Percentiles rank a stretch among this genome's conserved stretches.
Evolutionary conservation across 2,329 filamentous ascomycete species (phyloP).

Genomic region (Phialemoniopsis sp.): DNA sequence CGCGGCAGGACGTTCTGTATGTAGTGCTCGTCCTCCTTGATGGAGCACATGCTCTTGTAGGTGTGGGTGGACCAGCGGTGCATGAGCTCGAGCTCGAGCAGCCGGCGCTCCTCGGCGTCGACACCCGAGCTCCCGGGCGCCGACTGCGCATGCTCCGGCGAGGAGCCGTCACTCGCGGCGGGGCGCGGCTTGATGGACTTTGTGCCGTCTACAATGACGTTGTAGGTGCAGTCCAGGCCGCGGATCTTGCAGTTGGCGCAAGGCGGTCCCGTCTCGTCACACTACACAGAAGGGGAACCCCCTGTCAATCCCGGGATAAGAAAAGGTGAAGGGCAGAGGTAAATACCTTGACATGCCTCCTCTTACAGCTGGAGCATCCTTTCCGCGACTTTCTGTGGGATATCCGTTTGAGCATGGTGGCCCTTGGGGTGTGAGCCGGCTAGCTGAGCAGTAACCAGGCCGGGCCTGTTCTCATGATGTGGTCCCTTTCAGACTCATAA

Average conservation of each 20-base stretch:
- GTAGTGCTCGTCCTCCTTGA: constrained; percentile 1
- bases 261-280: constrained; percentile 28
- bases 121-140: background rate
- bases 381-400: constrained; percentile 26
- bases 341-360: constrained; percentile 24
- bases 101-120: background rate
- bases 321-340: background rate
- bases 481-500: too few species aligned
- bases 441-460: too few species aligned
- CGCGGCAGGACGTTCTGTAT: constrained; percentile 1
- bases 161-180: background rate
- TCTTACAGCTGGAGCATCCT: constrained; percentile 26
- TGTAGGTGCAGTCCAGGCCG: background rate
- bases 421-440: too few species aligned
- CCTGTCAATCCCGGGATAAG: too few species aligned
- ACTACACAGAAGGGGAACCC: constrained; percentile 15
- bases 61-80: constrained; percentile 5
- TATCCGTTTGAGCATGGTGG: constrained; percentile 13
- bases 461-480: too few species aligned
- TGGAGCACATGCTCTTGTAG: constrained; percentile 3
- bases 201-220: too few species aligned
- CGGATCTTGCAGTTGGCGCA: constrained; percentile 25
- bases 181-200: too few species aligned
- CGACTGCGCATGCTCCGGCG: background rate
- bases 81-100: constrained; percentile 6